Evolutionary conservation across 768 basidiomycete genomes (phyloP).

Genomic region (Suillus placidus): DNA sequence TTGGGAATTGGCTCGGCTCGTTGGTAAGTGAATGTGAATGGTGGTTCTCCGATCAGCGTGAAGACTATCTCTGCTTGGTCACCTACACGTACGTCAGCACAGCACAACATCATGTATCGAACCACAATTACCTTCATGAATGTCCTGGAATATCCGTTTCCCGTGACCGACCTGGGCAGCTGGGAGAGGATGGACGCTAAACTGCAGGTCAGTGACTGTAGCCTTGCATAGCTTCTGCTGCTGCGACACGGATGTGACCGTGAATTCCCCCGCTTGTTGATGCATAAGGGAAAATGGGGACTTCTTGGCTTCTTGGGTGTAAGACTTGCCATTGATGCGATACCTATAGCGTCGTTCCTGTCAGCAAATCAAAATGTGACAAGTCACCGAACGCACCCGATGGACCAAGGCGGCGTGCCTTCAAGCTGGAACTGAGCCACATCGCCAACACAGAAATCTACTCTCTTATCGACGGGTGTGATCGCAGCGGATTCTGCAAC

Average conservation of each 20-base stretch:
- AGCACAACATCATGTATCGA: background rate
- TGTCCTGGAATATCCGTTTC: slow-evolving; percentile 77
- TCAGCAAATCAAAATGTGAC: slow-evolving; percentile 16
- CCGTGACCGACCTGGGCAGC: slow-evolving; percentile 90
- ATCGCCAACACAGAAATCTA: slow-evolving; percentile 90
- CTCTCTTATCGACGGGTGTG: slow-evolving; percentile 74
- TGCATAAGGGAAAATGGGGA: slow-evolving; percentile 88
- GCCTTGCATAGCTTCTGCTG: slow-evolving; percentile 93
- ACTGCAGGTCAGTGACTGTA: slow-evolving; percentile 70
- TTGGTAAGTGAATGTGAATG: slow-evolving; percentile 96
- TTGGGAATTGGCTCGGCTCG: slow-evolving; percentile 69
- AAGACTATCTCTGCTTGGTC: slow-evolving; percentile 95
- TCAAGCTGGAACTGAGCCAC: slow-evolving; percentile 89
- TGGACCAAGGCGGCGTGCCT: slow-evolving; percentile 91
- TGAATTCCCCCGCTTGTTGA: slow-evolving; percentile 80
- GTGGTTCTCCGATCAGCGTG: slow-evolving; percentile 86
- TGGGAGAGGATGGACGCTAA: slow-evolving; percentile 80
- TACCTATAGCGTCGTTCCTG: slow-evolving; percentile 53
- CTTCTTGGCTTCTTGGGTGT: slow-evolving; percentile 72
- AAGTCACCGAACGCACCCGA: slow-evolving; percentile 56
- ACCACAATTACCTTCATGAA: slow-evolving; percentile 72
- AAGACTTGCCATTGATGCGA: slow-evolving; percentile 72
- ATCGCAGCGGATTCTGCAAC: slow-evolving; percentile 97
- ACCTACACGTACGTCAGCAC: slow-evolving; percentile 44
- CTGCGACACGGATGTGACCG: slow-evolving; percentile 86